Percentiles rank a stretch among this genome's conserved stretches.
Conservation (phyloP, 371 early-diverging fungal species). For the Lichtheimia ornata region DNA sequence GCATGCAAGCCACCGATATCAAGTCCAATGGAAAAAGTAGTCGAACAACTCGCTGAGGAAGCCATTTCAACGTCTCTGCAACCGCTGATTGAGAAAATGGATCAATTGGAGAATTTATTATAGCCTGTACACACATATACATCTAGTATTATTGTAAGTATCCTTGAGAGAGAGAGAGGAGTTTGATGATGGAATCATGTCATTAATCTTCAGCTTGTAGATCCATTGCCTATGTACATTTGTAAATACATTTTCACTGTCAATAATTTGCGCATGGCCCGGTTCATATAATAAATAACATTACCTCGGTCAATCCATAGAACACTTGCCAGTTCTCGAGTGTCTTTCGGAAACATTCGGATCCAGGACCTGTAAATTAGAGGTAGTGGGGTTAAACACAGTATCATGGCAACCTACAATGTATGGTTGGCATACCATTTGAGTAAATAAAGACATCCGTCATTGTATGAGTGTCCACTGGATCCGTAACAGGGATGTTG, state of each 20-base stretch:
- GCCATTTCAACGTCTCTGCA: not conserved
- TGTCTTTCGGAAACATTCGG: slow-evolving; percentile 55
- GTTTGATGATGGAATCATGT: not conserved
- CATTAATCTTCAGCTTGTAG: not conserved
- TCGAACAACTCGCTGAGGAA: not conserved
- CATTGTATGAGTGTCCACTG: slow-evolving; percentile 57
- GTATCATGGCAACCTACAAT: not conserved
- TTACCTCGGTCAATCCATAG: slow-evolving; percentile 54
- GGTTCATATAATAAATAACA: not conserved
- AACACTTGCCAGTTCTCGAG: slow-evolving; percentile 64
- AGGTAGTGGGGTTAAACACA: not conserved
- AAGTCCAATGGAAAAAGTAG: not conserved
- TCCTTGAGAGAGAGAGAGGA: not conserved
- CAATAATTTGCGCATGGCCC: not conserved
- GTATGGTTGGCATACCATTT: slow-evolving; percentile 19
- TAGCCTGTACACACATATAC: not conserved
- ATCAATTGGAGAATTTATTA: not conserved
- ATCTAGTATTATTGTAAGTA: not conserved
- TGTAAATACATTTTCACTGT: not conserved
- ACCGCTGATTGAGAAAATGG: not conserved
- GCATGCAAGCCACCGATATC: not conserved
- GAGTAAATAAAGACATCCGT: slow-evolving; percentile 63
- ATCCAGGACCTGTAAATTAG: slow-evolving; percentile 37
- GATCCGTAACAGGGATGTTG: slow-evolving; percentile 36
- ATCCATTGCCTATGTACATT: slow-evolving; percentile 2